A percentile compares a stretch with the other conserved stretches of the same genome.
phyloP scores from a whole-genome alignment of 208 protist species.

The Porcisia hertigi region DNA sequence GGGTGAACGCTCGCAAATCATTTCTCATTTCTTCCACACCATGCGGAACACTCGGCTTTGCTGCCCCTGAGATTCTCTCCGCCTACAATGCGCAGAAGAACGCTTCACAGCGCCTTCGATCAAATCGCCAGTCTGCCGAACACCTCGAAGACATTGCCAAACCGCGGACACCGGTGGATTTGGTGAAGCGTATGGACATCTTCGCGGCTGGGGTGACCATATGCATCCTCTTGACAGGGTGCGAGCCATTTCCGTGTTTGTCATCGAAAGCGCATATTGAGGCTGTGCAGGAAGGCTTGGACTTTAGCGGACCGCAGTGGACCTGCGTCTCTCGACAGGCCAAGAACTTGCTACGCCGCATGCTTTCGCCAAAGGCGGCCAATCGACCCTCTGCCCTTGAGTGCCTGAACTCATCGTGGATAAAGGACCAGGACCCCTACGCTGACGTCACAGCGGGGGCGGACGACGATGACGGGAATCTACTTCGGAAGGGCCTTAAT shows the following conservation, averaged over 20 bases:
- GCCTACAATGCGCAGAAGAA: conserved; percentile 42
- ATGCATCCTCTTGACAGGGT: conserved; percentile 61
- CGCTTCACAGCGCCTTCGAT: conserved; percentile 8
- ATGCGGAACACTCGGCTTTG: conserved; percentile 56
- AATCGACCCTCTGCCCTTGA: conserved; percentile 51
- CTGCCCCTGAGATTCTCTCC: conserved; percentile 54
- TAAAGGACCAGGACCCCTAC: conserved; percentile 31
- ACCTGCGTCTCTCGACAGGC: conserved; percentile 46
- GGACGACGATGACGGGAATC: conserved; percentile 16
- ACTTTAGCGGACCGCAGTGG: conserved; percentile 50
- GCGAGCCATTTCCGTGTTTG: conserved; percentile 50
- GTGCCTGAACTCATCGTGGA: conserved; percentile 42
- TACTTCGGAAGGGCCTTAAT: conserved; percentile 16
- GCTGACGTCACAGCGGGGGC: conserved; percentile 5
- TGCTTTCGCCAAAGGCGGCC: conserved; percentile 40
- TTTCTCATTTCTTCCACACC: conserved; percentile 41
- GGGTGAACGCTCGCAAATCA: conserved; percentile 5
- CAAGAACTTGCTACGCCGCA: conserved; percentile 42
- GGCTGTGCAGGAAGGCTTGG: conserved; percentile 38
- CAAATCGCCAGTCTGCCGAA: conserved; percentile 5
- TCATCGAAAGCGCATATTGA: conserved; percentile 47
- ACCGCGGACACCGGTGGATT: conserved; percentile 37
- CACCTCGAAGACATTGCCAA: background rate
- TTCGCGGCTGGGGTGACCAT: conserved; percentile 63
- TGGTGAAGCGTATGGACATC: conserved; percentile 64